Base-by-base conservation (phyloP, 257 asterid genomes). In the Verbascum thapsus region DNA sequence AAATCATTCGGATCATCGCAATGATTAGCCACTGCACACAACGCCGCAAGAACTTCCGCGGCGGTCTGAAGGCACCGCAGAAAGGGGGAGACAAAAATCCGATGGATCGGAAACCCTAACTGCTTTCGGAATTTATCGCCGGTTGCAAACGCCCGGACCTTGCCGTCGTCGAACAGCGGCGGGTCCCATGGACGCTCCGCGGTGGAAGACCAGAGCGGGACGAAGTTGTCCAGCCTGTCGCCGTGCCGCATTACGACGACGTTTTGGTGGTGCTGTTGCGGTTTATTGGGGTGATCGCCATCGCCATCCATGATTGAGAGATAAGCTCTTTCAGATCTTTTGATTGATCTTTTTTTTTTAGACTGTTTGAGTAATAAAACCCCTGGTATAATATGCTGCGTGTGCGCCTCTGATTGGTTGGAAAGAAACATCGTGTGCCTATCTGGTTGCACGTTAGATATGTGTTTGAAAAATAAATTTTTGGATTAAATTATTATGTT, bases 191-290 rank as follows among this genome's bases (percentile, higher is more conserved):
- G 95, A 7, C 96, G 80, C 4, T 81, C 67, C 2, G 98, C 95
- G 40, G 87, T 64, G 6, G 77, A 67, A 38, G 80, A 73, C 98
- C 98, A 92, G 13, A 74, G 80, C n/a, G 87, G 95, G 1, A 76
- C 89, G 58, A 72, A 68, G 81, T 83, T 85, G 77, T 92, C 99
- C 11, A 82, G 22, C 70, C 99, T 61, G 63, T 92, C 99, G 48
- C 99, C 99, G 76, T 92, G 97, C 73, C 99, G 88, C 96, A 92
- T 85, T 8, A 89, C 88, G 76, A 88, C 75, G 67, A 91, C 80
- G 79, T 91, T 76, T 61, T 91, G 95, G 72, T 34, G 38, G n/a
- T n/a, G n/a, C 5, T 53, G 77, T 34, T 5, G 3, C 32, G 32
- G 32, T 26, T 2, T 26, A 26, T 26, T 26, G 3, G 32, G 2